These are phyloP conservation scores for Morella rubra DNA, from an alignment of 306 rosid genomes.

Conservation along the genomic window DNA sequence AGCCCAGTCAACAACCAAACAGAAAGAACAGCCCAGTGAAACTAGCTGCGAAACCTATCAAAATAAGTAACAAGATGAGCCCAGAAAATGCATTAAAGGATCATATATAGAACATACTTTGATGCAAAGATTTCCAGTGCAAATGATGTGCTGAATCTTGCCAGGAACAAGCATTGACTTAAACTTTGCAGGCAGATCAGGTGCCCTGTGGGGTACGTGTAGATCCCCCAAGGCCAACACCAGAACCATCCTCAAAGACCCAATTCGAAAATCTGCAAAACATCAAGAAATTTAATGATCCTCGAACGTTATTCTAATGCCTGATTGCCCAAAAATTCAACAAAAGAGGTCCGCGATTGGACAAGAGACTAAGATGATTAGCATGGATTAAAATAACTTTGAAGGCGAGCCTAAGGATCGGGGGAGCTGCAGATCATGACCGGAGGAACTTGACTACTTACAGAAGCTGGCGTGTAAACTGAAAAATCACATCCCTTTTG, in stretches of 20 bases:
- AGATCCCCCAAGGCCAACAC: conserved; percentile 98
- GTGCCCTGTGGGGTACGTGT: conserved; percentile 98
- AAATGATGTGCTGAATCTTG: conserved; percentile 93
- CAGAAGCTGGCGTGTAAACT: conserved; percentile 20
- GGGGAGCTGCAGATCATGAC: conserved; percentile 11
- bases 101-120: conserved; percentile 49
- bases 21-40: not conserved
- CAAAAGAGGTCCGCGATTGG: not conserved
- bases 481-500: not conserved
- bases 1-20: conserved; percentile 4
- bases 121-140: conserved; percentile 90
- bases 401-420: not conserved
- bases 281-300: not conserved
- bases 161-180: conserved; percentile 99
- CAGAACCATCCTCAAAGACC: conserved; percentile 74
- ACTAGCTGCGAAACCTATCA: not conserved
- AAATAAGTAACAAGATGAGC: not conserved
- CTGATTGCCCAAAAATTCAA: not conserved
- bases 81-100: not conserved
- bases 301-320: not conserved
- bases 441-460: conserved; percentile 5
- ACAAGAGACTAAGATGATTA: not conserved
- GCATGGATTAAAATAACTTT: not conserved
- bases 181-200: conserved; percentile 95
- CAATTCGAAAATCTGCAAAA: conserved; percentile 27